Evolutionary conservation across 495 filamentous ascomycete species (phyloP).

Genomic region (Penicillium macrosclerotiorum): DNA sequence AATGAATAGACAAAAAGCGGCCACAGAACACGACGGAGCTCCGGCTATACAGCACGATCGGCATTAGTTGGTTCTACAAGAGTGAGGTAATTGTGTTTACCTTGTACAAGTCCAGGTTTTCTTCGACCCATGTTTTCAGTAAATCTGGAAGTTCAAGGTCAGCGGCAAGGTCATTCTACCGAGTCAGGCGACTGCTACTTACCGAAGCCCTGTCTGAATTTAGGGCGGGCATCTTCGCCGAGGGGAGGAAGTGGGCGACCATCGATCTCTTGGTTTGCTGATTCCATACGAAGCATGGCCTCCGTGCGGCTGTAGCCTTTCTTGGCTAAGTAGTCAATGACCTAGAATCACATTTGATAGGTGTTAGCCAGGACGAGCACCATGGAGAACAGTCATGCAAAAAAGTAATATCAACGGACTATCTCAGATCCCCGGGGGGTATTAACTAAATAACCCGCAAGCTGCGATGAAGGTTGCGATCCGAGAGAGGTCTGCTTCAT

Average conservation of each 20-base stretch:
- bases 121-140: constrained; percentile 78
- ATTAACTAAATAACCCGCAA: too few relatives aligned
- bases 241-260: constrained; percentile 63
- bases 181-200: constrained; percentile 14
- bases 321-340: constrained; percentile 94
- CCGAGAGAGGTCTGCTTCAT: too few relatives aligned
- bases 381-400: too few relatives aligned
- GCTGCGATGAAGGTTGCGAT: too few relatives aligned
- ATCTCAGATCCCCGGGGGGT: too few relatives aligned
- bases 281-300: constrained; percentile 88
- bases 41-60: constrained; percentile 58
- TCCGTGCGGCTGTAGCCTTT: constrained; percentile 94
- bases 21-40: constrained; percentile 82
- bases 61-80: not conserved
- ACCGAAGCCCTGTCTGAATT: constrained; percentile 73
- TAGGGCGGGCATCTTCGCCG: constrained; percentile 70
- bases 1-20: constrained; percentile 93
- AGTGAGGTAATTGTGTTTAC: constrained; percentile 30
- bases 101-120: constrained; percentile 91
- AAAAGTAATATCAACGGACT: too few relatives aligned
- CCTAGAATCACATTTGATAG: too few relatives aligned
- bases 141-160: constrained; percentile 49
- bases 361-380: too few relatives aligned
- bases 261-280: constrained; percentile 73
- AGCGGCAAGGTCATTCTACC: not conserved